These are phyloP conservation scores for Trichosanthes cucumerina DNA, from an alignment of 306 rosid genomes.

Conservation along the genomic window DNA sequence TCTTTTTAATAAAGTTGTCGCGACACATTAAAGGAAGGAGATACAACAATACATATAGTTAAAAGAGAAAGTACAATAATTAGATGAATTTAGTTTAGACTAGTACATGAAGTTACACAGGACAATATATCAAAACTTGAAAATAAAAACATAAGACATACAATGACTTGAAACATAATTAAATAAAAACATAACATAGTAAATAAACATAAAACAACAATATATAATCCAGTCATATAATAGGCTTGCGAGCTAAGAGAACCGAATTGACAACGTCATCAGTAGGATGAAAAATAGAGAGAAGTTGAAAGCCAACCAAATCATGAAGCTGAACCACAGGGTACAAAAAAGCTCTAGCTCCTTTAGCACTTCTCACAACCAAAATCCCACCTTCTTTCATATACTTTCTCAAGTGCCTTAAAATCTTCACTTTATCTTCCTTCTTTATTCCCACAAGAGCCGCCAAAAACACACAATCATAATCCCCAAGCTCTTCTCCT, in stretches of 20 bases:
- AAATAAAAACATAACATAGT: background rate
- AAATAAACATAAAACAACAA: background rate
- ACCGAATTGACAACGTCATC: conserved; percentile 64
- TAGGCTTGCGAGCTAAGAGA: conserved; percentile 43
- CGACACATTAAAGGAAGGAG: no score
- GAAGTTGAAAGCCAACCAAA: conserved; percentile 42
- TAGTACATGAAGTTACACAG: background rate
- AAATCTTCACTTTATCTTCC: conserved; percentile 40
- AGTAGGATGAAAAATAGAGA: conserved; percentile 49
- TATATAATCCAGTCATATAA: background rate
- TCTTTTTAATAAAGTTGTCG: no score
- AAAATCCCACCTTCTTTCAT: conserved; percentile 56
- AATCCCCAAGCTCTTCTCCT: conserved; percentile 38
- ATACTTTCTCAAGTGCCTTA: conserved; percentile 37
- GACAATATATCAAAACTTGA: background rate
- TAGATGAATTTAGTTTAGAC: background rate
- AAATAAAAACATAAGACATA: background rate
- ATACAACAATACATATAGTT: no score
- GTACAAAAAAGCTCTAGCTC: conserved; percentile 67
- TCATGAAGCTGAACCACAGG: conserved; percentile 49
- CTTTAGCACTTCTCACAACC: conserved; percentile 65
- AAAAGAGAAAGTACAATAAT: no score
- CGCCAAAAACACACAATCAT: conserved; percentile 64
- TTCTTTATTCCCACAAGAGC: conserved; percentile 61
- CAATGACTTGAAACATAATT: background rate